These are phyloP conservation scores for Mucor indicus DNA, from an alignment of 371 early-diverging fungal genomes.

Conservation along the genomic window DNA sequence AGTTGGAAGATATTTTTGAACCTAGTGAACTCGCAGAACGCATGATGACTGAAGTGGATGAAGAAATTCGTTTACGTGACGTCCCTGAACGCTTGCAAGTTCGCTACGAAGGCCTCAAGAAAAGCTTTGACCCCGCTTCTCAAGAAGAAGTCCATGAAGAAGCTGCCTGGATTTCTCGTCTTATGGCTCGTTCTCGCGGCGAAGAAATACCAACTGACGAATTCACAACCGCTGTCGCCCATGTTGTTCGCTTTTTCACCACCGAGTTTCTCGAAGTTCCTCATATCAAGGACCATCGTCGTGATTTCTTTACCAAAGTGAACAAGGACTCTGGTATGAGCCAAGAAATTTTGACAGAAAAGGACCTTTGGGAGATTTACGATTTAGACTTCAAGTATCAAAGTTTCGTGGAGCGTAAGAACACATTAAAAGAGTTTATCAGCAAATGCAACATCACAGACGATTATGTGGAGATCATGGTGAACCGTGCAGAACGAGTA, in stretches of 20 bases:
- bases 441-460: constrained; percentile 46
- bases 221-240: constrained; percentile 25
- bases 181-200: constrained; percentile 30
- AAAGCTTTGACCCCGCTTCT: constrained; percentile 28
- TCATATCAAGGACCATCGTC: constrained; percentile 82
- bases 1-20: constrained; percentile 83
- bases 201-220: constrained; percentile 26
- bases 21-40: constrained; percentile 85
- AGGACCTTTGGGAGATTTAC: constrained; percentile 87
- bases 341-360: constrained; percentile 56
- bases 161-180: constrained; percentile 54
- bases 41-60: constrained; percentile 92
- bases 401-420: constrained; percentile 59
- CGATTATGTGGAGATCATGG: constrained; percentile 44
- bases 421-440: constrained; percentile 43
- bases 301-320: constrained; percentile 72
- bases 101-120: constrained; percentile 51
- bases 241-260: constrained; percentile 72
- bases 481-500: constrained; percentile 49
- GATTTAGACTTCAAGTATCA: constrained; percentile 83
- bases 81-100: constrained; percentile 93
- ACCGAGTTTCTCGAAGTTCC: constrained; percentile 87
- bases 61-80: constrained; percentile 82
- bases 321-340: constrained; percentile 37
- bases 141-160: constrained; percentile 61